phyloP scores from a whole-genome alignment of 2,329 filamentous ascomycete species.

The Botrytis paeoniae region DNA sequence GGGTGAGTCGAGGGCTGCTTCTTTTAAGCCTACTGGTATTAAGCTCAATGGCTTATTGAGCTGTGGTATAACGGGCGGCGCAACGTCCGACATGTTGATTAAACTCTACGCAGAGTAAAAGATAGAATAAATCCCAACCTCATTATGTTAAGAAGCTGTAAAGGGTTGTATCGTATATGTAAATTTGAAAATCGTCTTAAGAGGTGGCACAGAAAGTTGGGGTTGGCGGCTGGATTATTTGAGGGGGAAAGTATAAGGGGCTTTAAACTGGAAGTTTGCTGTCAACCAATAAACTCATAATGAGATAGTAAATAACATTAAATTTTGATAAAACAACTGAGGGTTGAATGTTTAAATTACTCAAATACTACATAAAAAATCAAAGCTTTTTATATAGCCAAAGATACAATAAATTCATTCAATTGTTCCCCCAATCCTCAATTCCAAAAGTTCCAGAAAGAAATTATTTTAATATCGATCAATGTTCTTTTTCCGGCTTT shows the following conservation, averaged over 20 bases:
- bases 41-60: conserved; percentile 32
- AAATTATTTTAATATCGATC: conserved; percentile 1
- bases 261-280: not conserved
- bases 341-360: not conserved
- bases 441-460: conserved; percentile 8
- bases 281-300: not conserved
- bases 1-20: conserved; percentile 93
- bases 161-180: not conserved
- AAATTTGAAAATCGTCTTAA: not conserved
- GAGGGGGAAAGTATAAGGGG: not conserved
- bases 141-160: conserved; percentile 6
- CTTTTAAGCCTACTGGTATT: conserved; percentile 78
- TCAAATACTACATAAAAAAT: not conserved
- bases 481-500: not conserved
- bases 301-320: not conserved
- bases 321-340: not conserved
- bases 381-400: not conserved
- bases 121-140: conserved; percentile 5
- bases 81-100: conserved; percentile 28
- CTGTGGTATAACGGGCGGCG: conserved; percentile 26
- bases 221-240: not conserved
- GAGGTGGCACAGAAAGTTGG: conserved; percentile 2
- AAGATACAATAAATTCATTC: not conserved
- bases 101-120: conserved; percentile 17
- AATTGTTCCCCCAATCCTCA: not conserved